Conservation (phyloP, 768 basidiomycete genomes). For the Boletus huronensis region DNA sequence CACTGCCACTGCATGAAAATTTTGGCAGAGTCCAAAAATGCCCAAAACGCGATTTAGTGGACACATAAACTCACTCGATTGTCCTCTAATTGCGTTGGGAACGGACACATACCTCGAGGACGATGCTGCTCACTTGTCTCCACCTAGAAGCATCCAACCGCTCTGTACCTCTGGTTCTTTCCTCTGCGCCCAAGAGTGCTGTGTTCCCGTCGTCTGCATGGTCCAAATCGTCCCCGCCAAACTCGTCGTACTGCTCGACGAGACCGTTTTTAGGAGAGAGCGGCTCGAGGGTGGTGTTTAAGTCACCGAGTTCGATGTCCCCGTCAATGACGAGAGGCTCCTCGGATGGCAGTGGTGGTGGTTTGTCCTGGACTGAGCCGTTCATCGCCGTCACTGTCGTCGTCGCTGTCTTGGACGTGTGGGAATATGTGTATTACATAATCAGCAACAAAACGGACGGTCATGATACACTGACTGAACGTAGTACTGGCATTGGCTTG, state of each 20-base stretch:
- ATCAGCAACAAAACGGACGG: conserved; percentile 28
- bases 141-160: conserved; percentile 36
- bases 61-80: too few relatives aligned
- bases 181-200: conserved; percentile 42
- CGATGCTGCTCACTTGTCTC: conserved; percentile 58
- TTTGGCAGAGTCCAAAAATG: too few relatives aligned
- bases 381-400: conserved; percentile 6
- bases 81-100: background rate
- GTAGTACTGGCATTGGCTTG: conserved; percentile 19
- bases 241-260: conserved; percentile 30
- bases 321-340: background rate
- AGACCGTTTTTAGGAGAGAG: conserved; percentile 16
- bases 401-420: conserved; percentile 13
- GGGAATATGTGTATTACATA: conserved; percentile 27
- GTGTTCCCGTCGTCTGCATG: conserved; percentile 36
- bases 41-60: too few relatives aligned
- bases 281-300: conserved; percentile 29
- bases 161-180: conserved; percentile 27
- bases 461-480: conserved; percentile 30
- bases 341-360: background rate
- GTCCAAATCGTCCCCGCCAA: conserved; percentile 8
- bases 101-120: conserved; percentile 58
- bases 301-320: conserved; percentile 33
- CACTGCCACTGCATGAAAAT: too few relatives aligned
- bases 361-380: background rate